Evolutionary conservation across 331 rosid genomes (phyloP).

Genomic region (Stylosanthes scabra): DNA sequence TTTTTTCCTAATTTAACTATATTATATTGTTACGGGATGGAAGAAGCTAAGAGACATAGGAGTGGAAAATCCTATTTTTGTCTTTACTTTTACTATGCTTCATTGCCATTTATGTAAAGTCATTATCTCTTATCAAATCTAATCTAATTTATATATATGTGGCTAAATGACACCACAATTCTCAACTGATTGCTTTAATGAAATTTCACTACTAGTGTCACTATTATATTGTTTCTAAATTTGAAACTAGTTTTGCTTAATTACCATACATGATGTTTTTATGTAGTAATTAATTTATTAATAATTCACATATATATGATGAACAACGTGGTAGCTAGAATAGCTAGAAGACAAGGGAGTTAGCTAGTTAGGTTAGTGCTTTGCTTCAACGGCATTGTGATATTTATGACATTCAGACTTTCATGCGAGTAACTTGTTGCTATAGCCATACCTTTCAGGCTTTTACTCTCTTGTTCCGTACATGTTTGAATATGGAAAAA

Average conservation of each 20-base stretch:
- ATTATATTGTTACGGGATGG: background rate
- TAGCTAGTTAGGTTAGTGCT: slow-evolving; percentile 34
- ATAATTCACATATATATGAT: too few relatives aligned
- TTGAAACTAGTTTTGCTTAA: slow-evolving; percentile 13
- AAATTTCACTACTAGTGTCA: slow-evolving; percentile 35
- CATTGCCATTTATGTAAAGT: slow-evolving; percentile 11
- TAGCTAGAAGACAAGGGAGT: slow-evolving; percentile 12
- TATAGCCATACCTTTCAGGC: background rate
- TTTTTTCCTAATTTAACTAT: background rate
- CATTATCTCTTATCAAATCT: slow-evolving; percentile 34
- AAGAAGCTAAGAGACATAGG: slow-evolving; percentile 12
- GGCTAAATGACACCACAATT: slow-evolving; percentile 38
- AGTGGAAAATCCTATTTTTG: slow-evolving; percentile 34
- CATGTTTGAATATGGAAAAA: slow-evolving; percentile 13
- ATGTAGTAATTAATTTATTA: slow-evolving; percentile 22
- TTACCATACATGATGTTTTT: slow-evolving; percentile 18
- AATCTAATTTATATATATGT: background rate
- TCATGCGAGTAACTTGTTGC: slow-evolving; percentile 28
- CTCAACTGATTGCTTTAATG: slow-evolving; percentile 27
- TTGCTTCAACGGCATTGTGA: slow-evolving; percentile 60
- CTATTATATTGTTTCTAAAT: slow-evolving; percentile 26
- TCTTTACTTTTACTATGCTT: slow-evolving; percentile 15
- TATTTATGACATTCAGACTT: slow-evolving; percentile 37
- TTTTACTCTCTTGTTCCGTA: background rate
- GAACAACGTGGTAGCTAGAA: background rate